Evolutionary conservation across 345 rosid species (phyloP), one percentile per base, ranked within the genome.

Genomic region (Combretum micranthum): DNA sequence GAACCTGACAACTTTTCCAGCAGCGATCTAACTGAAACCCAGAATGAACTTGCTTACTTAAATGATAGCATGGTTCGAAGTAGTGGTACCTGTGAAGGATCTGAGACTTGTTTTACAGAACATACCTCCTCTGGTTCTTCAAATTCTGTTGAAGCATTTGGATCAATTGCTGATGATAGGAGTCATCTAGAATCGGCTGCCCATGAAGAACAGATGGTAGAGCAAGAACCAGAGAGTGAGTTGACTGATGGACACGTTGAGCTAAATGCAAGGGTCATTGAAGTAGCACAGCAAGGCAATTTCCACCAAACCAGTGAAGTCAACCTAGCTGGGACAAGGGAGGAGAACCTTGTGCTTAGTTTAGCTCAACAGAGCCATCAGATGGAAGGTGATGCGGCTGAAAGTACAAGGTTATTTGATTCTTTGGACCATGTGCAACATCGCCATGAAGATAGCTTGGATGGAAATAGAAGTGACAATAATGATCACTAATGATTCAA

Each of bases 1-100:
- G 72, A 63, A 55, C 82, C 80, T 6, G 89, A 82, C 57, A 71
- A 85, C 65, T 76, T 83, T 53, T 84, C 95, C 42, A 75, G 69
- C 63, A 48, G 72, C 66, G 87, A 75, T 66, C 63, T 65, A 63
- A 73, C 69, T 62, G 60, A 63, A 50, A 64, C 61, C 52, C 77
- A 69, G 64, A 77, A 61, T 61, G 89, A 77, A 44, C 80, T 70
- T 57, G 72, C 54, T 72, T 60, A 64, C 65, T 44, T 62, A 45
- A 71, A 77, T 53, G 56, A 60, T 78, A 45, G 52, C 44, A 62
- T 62, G 53, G 60, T 63, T 65, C 53, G 60, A 46, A 76, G 57
- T 55, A 76, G 57, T 55, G 70, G 56, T 53, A 64, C 72, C 59
- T 66, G 43, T 45, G 81, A 65, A 32, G 74, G 62, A 63, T 69